Conservation (phyloP, 148 eudicot species). For the Dianthus caryophyllus region DNA sequence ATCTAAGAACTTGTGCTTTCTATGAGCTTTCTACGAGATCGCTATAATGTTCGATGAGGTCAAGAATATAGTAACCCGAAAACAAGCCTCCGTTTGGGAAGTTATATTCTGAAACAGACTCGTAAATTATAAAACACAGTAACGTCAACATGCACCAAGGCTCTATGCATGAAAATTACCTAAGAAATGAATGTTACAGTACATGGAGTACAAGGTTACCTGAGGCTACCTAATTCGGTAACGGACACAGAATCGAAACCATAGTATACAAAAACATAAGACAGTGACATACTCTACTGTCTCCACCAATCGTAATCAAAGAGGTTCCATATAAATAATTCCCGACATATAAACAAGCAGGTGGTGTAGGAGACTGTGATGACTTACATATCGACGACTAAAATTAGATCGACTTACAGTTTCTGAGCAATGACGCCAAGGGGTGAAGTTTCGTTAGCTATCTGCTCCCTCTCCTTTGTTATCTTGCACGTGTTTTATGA, state of each 20-base stretch:
- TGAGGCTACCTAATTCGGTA: constrained; percentile 8
- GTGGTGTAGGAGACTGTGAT: constrained; percentile 4
- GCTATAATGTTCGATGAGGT: too few species aligned
- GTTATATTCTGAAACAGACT: too few species aligned
- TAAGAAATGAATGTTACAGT: too few species aligned
- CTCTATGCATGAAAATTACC: too few species aligned
- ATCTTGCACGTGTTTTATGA: constrained; percentile 45
- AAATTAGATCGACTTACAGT: constrained; percentile 12
- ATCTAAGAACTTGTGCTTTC: too few species aligned
- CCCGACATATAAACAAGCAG: constrained; percentile 16
- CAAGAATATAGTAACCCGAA: too few species aligned
- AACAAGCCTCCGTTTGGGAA: too few species aligned
- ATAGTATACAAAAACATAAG: constrained; percentile 12
- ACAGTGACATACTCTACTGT: constrained; percentile 10
- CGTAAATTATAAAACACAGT: too few species aligned
- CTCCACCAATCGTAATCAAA: constrained; percentile 19
- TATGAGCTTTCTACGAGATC: too few species aligned
- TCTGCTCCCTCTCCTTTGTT: constrained; percentile 38
- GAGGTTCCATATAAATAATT: constrained; percentile 22
- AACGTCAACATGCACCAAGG: too few species aligned
- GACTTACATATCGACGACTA: constrained; percentile 22
- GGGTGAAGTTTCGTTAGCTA: constrained; percentile 33
- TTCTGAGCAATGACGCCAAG: neutral
- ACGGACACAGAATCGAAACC: constrained; percentile 15
- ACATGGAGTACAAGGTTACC: constrained; percentile 1